A percentile compares a stretch with the other conserved stretches of the same genome.
These are phyloP conservation scores for Suhomyces panamericanus DNA, from an alignment of 1,139 yeast genomes.

Conservation along the genomic window DNA sequence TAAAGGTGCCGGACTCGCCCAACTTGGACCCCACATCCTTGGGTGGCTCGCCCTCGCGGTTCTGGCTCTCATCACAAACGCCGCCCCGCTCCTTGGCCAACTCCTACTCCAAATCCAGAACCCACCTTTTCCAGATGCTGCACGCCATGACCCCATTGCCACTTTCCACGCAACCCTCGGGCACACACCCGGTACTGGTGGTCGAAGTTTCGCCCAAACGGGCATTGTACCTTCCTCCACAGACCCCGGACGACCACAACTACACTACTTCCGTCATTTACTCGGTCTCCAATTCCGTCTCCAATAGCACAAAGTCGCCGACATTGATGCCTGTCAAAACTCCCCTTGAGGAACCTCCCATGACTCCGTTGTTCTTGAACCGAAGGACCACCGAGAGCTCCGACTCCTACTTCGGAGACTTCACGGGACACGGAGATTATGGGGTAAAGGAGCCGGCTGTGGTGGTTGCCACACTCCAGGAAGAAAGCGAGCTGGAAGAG, in stretches of 20 bases:
- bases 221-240: slow-evolving; percentile 11
- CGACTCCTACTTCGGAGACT: slow-evolving; percentile 19
- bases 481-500: slow-evolving; percentile 14
- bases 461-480: slow-evolving; percentile 12
- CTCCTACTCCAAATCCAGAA: slow-evolving; percentile 23
- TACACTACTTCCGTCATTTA: slow-evolving; percentile 11
- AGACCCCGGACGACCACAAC: slow-evolving; percentile 10
- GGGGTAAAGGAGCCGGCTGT: slow-evolving; percentile 3
- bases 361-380: slow-evolving; percentile 46
- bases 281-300: slow-evolving; percentile 11
- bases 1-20: slow-evolving; percentile 50
- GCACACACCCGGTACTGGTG: not conserved
- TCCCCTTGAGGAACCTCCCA: slow-evolving; percentile 46
- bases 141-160: not conserved
- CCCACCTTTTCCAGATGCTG: slow-evolving; percentile 20
- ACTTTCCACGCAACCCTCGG: not conserved
- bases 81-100: slow-evolving; percentile 44
- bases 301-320: slow-evolving; percentile 37
- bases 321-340: slow-evolving; percentile 45
- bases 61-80: slow-evolving; percentile 53
- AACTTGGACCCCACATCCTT: slow-evolving; percentile 52
- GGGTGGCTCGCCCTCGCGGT: slow-evolving; percentile 57
- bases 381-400: slow-evolving; percentile 5
- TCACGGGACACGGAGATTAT: not conserved
- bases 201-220: slow-evolving; percentile 1